Evolutionary conservation across 495 filamentous ascomycete species (phyloP).

Genomic region (Penicillium tannophilum): DNA sequence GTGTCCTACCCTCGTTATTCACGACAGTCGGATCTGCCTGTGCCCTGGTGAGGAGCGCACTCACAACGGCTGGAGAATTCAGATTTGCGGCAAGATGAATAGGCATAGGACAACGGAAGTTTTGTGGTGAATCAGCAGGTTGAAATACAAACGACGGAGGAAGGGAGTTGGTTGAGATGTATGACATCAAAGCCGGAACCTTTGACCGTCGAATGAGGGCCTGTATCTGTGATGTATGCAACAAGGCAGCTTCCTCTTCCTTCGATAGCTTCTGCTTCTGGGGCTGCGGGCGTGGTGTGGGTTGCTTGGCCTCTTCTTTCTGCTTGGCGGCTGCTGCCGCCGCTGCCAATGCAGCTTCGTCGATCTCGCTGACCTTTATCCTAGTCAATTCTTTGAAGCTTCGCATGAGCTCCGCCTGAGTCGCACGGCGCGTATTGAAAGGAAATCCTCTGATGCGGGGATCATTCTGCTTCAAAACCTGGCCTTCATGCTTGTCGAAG

Average conservation of each 20-base stretch:
- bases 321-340: slow-evolving; percentile 39
- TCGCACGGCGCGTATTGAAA: slow-evolving; percentile 92
- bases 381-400: slow-evolving; percentile 90
- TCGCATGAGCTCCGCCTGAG: slow-evolving; percentile 91
- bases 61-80: slow-evolving; percentile 71
- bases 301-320: slow-evolving; percentile 35
- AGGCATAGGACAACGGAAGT: slow-evolving; percentile 82
- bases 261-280: slow-evolving; percentile 65
- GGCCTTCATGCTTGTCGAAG: slow-evolving; percentile 87
- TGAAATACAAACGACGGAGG: slow-evolving; percentile 70
- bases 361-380: slow-evolving; percentile 77
- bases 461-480: slow-evolving; percentile 81
- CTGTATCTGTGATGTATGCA: slow-evolving; percentile 86
- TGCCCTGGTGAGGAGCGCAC: slow-evolving; percentile 75
- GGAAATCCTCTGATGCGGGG: slow-evolving; percentile 85
- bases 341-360: slow-evolving; percentile 58
- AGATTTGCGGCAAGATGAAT: slow-evolving; percentile 83
- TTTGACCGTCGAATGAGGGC: slow-evolving; percentile 89
- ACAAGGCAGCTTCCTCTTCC: slow-evolving; percentile 75
- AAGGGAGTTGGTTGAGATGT: slow-evolving; percentile 72
- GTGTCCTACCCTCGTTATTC: slow-evolving; percentile 68
- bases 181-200: slow-evolving; percentile 81
- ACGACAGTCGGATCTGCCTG: slow-evolving; percentile 69
- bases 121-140: slow-evolving; percentile 65
- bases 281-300: slow-evolving; percentile 46